These are phyloP conservation scores for Peronospora destructor DNA, from an alignment of 352 stramenopile species.

Conservation along the genomic window DNA sequence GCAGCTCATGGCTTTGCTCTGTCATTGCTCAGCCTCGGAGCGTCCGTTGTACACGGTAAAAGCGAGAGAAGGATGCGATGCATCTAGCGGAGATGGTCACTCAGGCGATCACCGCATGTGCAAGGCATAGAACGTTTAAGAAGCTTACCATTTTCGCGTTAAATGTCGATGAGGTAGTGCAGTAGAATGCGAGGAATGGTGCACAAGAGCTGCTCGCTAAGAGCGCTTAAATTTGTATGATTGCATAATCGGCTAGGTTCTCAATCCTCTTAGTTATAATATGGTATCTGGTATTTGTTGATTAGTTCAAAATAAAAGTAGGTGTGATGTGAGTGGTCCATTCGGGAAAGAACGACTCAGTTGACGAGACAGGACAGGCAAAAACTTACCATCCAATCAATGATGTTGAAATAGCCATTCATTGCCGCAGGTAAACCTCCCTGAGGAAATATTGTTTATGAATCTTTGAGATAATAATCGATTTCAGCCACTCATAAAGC, in stretches of 20 bases:
- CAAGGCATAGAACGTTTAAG: neutral
- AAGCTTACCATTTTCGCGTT: constrained; percentile 66
- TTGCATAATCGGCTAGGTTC: neutral
- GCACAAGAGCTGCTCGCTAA: constrained; percentile 11
- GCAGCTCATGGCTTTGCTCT: constrained; percentile 16
- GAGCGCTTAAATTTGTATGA: constrained; percentile 30
- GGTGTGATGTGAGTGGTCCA: neutral
- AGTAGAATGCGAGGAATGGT: constrained; percentile 52
- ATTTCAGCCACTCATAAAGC: neutral
- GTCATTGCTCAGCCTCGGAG: constrained; percentile 5
- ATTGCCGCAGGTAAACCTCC: neutral
- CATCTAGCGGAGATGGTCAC: constrained; percentile 1
- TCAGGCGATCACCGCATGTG: neutral
- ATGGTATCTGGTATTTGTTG: neutral
- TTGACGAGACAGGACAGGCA: no score
- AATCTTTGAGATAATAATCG: neutral
- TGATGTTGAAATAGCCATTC: constrained; percentile 11
- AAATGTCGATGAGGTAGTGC: constrained; percentile 84
- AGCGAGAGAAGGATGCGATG: constrained; percentile 5
- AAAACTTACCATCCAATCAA: no score
- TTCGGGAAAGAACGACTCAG: neutral
- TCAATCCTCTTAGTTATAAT: neutral
- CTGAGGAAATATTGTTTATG: neutral
- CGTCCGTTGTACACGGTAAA: constrained; percentile 1
- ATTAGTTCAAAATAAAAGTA: neutral